These are phyloP conservation scores for Harringtonia lauricola DNA, from an alignment of 2,329 filamentous ascomycete species.

Conservation along the genomic window DNA sequence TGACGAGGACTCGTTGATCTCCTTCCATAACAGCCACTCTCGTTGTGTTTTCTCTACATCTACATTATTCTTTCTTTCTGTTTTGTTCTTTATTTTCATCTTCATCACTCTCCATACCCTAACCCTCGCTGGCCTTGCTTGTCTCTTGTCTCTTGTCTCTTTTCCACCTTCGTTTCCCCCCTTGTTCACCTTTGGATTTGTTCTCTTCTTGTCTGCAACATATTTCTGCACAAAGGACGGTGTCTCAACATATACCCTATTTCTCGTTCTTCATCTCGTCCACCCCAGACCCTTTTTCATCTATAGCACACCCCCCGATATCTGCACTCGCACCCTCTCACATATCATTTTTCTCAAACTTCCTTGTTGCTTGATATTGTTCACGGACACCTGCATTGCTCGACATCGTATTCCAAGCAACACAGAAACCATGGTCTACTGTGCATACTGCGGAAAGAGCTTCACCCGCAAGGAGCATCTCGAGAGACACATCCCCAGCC, in stretches of 20 bases:
- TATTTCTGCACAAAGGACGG: too few species aligned
- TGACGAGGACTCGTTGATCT: too few species aligned
- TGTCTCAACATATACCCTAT: background rate
- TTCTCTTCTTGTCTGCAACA: too few species aligned
- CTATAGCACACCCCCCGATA: background rate
- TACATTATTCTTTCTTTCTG: background rate
- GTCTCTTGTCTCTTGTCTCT: background rate
- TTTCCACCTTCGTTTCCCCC: background rate
- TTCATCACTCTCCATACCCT: background rate
- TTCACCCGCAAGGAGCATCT: conserved; percentile 46
- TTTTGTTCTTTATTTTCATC: background rate
- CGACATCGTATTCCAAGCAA: background rate
- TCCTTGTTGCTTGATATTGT: background rate
- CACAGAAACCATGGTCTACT: conserved; percentile 29
- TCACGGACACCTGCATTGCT: background rate
- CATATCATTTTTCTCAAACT: background rate
- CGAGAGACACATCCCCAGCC: conserved; percentile 41
- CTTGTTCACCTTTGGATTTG: too few species aligned
- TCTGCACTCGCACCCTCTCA: background rate
- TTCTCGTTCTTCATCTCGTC: background rate
- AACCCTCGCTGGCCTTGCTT: background rate
- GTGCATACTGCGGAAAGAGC: conserved; percentile 41
- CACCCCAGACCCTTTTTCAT: too few species aligned
- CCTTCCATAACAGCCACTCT: too few species aligned
- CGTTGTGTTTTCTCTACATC: too few species aligned